Evolutionary conservation across 2,329 filamentous ascomycete species (phyloP).

Genomic region (Talaromyces sp.): DNA sequence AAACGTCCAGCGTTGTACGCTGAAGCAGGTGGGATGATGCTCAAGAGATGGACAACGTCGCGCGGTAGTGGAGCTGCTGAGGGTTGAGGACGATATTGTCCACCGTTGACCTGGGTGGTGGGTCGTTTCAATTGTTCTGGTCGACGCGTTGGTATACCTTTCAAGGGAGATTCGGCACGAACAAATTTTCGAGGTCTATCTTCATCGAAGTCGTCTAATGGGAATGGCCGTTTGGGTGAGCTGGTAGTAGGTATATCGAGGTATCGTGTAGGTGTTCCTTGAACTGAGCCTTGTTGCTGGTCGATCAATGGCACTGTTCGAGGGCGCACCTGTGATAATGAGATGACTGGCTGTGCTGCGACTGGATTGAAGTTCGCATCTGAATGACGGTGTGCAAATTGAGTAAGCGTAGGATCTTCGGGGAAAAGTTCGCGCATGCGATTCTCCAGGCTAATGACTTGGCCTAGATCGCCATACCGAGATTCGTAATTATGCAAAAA

Average conservation of each 20-base stretch:
- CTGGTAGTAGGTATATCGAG: constrained; percentile 36
- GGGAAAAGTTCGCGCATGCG: constrained; percentile 94
- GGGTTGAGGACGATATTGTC: constrained; percentile 50
- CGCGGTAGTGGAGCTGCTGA: constrained; percentile 68
- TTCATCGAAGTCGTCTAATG: constrained; percentile 67
- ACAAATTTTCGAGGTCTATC: constrained; percentile 79
- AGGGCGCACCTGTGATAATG: constrained; percentile 72
- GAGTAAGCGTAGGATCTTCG: constrained; percentile 71
- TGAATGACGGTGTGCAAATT: constrained; percentile 74
- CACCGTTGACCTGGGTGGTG: constrained; percentile 17
- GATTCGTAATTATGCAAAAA: constrained; percentile 97
- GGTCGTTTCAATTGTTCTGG: constrained; percentile 68
- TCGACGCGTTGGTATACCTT: constrained; percentile 81
- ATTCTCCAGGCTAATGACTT: constrained; percentile 85
- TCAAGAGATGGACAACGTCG: constrained; percentile 60
- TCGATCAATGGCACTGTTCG: constrained; percentile 45
- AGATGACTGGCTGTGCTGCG: constrained; percentile 76
- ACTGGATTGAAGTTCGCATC: constrained; percentile 76
- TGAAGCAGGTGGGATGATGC: constrained; percentile 70
- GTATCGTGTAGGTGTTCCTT: constrained; percentile 37
- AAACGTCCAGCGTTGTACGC: constrained; percentile 70
- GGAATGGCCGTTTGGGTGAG: constrained; percentile 58
- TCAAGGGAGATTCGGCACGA: constrained; percentile 87
- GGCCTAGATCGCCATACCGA: constrained; percentile 84
- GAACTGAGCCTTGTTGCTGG: constrained; percentile 25